Percentiles rank a stretch among this genome's conserved stretches.
phyloP scores from a whole-genome alignment of 805 yeast species.

The Yamadazyma ubonensis region DNA sequence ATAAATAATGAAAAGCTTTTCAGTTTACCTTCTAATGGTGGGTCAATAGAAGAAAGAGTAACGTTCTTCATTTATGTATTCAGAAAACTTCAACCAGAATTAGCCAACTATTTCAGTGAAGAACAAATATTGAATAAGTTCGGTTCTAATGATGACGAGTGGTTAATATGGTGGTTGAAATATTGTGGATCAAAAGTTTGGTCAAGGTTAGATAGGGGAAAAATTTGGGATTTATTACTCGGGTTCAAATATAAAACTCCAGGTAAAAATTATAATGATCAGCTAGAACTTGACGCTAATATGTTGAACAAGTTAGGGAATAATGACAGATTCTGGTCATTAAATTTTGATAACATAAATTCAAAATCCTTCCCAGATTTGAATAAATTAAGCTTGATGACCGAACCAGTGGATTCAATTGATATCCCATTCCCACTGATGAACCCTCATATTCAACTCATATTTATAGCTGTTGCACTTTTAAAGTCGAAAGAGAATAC shows the following conservation, averaged over 20 bases:
- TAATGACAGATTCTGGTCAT: constrained; percentile 63
- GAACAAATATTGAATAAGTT: constrained; percentile 69
- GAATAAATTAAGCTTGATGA: constrained; percentile 1
- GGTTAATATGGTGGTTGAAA: constrained; percentile 95
- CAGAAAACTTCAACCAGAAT: constrained; percentile 67
- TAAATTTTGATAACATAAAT: constrained; percentile 13
- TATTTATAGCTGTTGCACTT: constrained; percentile 75
- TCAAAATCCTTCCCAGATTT: constrained; percentile 3
- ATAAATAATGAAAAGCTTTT: constrained; percentile 23
- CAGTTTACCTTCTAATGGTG: constrained; percentile 54
- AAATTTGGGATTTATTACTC: constrained; percentile 83
- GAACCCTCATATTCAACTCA: constrained; percentile 73
- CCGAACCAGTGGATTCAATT: constrained; percentile 10
- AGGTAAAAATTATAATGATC: constrained; percentile 30
- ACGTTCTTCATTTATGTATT: constrained; percentile 65
- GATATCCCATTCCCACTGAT: constrained; percentile 55
- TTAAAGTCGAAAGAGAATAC: constrained; percentile 76
- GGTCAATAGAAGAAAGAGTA: constrained; percentile 63
- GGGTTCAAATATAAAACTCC: constrained; percentile 63
- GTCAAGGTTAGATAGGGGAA: constrained; percentile 76
- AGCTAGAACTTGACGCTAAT: constrained; percentile 31
- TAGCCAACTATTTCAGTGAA: constrained; percentile 72
- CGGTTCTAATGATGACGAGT: constrained; percentile 66
- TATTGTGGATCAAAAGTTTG: constrained; percentile 86
- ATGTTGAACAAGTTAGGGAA: constrained; percentile 47